Percentiles rank a stretch among this genome's conserved stretches.
phyloP scores from a whole-genome alignment of 1,284 basidiomycete genomes.

The Cutaneotrichosporon cyanovorans region DNA sequence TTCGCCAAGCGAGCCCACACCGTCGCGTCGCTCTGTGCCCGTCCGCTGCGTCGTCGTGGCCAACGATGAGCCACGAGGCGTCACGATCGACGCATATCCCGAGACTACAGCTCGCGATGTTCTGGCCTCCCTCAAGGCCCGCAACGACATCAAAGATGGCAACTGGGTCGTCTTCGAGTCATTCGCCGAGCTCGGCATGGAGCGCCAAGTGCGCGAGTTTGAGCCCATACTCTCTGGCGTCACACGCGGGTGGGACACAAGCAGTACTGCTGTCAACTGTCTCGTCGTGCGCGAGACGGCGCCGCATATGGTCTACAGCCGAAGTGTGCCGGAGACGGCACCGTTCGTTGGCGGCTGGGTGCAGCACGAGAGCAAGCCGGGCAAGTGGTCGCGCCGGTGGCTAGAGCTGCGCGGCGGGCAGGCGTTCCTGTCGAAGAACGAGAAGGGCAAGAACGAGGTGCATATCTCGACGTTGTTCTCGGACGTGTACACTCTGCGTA shows the following conservation, averaged over 20 bases:
- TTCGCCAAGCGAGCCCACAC: slow-evolving; percentile 4
- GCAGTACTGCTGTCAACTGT: slow-evolving; percentile 63
- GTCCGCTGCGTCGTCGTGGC: slow-evolving; percentile 11
- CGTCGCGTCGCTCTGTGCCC: slow-evolving; percentile 1
- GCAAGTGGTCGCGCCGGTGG: slow-evolving; percentile 87
- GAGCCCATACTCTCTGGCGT: slow-evolving; percentile 66
- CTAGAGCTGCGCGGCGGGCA: slow-evolving; percentile 74
- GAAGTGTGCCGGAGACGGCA: slow-evolving; percentile 59
- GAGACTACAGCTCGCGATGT: slow-evolving; percentile 36
- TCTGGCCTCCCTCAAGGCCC: slow-evolving; percentile 9
- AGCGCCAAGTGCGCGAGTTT: slow-evolving; percentile 75
- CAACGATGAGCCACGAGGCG: not conserved
- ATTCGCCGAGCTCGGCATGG: slow-evolving; percentile 46
- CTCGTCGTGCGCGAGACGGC: slow-evolving; percentile 64
- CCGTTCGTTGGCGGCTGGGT: slow-evolving; percentile 66
- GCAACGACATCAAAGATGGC: slow-evolving; percentile 17
- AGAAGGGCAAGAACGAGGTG: slow-evolving; percentile 70
- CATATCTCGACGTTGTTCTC: slow-evolving; percentile 56
- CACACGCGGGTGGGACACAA: slow-evolving; percentile 67
- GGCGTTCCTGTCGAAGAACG: slow-evolving; percentile 75
- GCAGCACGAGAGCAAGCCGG: slow-evolving; percentile 75
- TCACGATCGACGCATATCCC: slow-evolving; percentile 29
- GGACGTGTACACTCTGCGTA: slow-evolving; percentile 67
- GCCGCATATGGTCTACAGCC: slow-evolving; percentile 23
- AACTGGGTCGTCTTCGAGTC: slow-evolving; percentile 41